Evolutionary conservation across 2,329 filamentous ascomycete species (phyloP).

Genomic region (Penicillium psychrosexuale): DNA sequence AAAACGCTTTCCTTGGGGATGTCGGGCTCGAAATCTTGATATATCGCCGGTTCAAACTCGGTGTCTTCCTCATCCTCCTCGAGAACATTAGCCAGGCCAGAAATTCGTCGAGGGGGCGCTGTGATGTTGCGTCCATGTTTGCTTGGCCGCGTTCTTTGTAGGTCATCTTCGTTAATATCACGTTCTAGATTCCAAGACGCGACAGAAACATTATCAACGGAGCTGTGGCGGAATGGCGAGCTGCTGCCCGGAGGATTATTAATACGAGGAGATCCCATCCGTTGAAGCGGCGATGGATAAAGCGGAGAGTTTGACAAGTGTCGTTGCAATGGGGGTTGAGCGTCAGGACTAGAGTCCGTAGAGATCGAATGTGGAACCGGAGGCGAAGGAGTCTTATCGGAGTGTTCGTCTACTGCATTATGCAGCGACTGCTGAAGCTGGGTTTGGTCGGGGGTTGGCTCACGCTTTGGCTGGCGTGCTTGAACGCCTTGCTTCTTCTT

Average conservation of each 20-base stretch:
- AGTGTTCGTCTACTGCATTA: constrained; percentile 23
- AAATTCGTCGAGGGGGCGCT: constrained; percentile 36
- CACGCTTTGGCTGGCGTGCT: constrained; percentile 24
- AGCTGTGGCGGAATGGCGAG: constrained; percentile 22
- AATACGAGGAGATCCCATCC: constrained; percentile 13
- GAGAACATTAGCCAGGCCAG: constrained; percentile 29
- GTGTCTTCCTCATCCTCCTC: constrained; percentile 28
- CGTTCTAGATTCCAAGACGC: constrained; percentile 37
- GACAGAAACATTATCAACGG: constrained; percentile 34
- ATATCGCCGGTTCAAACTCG: background rate
- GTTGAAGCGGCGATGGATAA: constrained; percentile 31
- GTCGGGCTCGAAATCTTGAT: background rate
- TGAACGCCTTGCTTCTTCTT: constrained; percentile 11
- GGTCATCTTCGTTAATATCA: constrained; percentile 35
- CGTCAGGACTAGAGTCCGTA: constrained; percentile 30
- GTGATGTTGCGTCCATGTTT: constrained; percentile 34
- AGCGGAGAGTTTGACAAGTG: constrained; percentile 21
- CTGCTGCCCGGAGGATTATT: constrained; percentile 18
- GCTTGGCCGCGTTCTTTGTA: constrained; percentile 34
- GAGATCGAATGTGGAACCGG: constrained; percentile 35
- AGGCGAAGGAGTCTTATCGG: constrained; percentile 35
- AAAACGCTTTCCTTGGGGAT: constrained; percentile 3
- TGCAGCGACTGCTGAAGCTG: constrained; percentile 32
- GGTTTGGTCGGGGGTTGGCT: constrained; percentile 35
- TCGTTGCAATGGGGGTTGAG: constrained; percentile 22